These are phyloP conservation scores for Immersiporthe knoxdaviesiana DNA, from an alignment of 2,329 filamentous ascomycete species.

Conservation along the genomic window DNA sequence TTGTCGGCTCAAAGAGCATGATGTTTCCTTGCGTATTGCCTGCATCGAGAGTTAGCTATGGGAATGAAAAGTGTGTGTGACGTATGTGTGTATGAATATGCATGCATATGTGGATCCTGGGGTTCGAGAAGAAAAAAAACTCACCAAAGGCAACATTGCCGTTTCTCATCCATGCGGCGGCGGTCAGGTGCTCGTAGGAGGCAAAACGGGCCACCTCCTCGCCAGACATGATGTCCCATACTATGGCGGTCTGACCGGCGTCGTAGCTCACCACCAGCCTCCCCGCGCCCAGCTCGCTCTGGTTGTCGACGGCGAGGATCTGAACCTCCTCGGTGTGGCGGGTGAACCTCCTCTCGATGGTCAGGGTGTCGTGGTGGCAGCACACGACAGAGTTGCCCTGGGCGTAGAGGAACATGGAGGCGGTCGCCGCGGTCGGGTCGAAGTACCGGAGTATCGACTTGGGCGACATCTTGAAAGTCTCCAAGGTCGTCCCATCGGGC, in stretches of 20 bases:
- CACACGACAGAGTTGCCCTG: conserved; percentile 82
- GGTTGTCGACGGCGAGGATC: conserved; percentile 86
- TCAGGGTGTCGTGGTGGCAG: conserved; percentile 89
- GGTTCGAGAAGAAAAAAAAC: conserved; percentile 41
- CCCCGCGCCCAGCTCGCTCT: conserved; percentile 83
- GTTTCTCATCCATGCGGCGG: conserved; percentile 94
- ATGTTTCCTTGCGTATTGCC: conserved; percentile 92
- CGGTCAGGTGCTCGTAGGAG: conserved; percentile 83
- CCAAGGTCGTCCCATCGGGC: conserved; percentile 48
- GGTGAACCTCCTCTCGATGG: conserved; percentile 84
- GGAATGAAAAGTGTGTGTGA: too few species aligned
- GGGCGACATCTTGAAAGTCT: conserved; percentile 58
- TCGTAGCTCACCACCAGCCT: conserved; percentile 93
- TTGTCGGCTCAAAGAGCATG: conserved; percentile 90
- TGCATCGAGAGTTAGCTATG: conserved; percentile 41
- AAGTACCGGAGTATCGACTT: conserved; percentile 62
- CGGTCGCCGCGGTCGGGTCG: conserved; percentile 87
- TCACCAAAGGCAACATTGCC: conserved; percentile 95
- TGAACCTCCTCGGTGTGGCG: conserved; percentile 82
- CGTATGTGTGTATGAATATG: neutral
- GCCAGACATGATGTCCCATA: conserved; percentile 94
- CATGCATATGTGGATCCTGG: neutral
- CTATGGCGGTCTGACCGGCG: conserved; percentile 85
- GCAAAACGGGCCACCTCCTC: conserved; percentile 90
- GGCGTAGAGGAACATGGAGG: conserved; percentile 86